These are phyloP conservation scores for Paecilomyces dactylethromorphus DNA, from an alignment of 2,329 filamentous ascomycete species.

Conservation along the genomic window DNA sequence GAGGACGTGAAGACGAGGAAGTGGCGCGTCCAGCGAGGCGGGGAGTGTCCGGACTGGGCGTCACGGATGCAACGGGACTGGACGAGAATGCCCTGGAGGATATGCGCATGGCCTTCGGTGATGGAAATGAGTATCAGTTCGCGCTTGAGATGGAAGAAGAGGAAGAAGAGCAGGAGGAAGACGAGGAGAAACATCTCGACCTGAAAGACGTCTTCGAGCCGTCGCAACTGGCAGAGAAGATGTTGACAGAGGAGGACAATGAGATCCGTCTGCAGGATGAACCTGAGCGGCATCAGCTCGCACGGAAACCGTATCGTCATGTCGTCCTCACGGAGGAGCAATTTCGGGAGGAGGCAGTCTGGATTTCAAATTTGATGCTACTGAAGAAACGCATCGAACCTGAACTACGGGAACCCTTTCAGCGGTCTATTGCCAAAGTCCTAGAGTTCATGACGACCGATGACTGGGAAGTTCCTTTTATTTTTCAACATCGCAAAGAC, in stretches of 20 bases:
- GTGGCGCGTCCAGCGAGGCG: conserved; percentile 73
- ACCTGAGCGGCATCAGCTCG: conserved; percentile 89
- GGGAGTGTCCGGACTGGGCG: conserved; percentile 58
- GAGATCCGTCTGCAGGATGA: conserved; percentile 81
- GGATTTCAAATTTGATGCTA: conserved; percentile 87
- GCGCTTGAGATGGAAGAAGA: conserved; percentile 83
- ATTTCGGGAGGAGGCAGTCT: conserved; percentile 80
- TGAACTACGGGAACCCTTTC: conserved; percentile 74
- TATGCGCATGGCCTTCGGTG: conserved; percentile 92
- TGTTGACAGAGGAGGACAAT: conserved; percentile 94
- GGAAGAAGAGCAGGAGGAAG: conserved; percentile 67
- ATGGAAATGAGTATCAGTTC: conserved; percentile 94
- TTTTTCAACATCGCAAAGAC: conserved; percentile 96
- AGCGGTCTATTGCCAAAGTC: conserved; percentile 82
- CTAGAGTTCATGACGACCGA: conserved; percentile 93
- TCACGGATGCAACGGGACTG: conserved; percentile 74
- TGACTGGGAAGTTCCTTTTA: conserved; percentile 92
- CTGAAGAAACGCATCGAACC: conserved; percentile 71
- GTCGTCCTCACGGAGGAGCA: conserved; percentile 75
- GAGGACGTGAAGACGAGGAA: conserved; percentile 77
- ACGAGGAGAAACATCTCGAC: conserved; percentile 77
- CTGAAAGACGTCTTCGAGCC: conserved; percentile 98
- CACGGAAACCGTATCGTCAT: conserved; percentile 80
- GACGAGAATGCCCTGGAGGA: conserved; percentile 92
- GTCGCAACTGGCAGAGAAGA: conserved; percentile 85